Evolutionary conservation across 371 early-diverging fungal species (phyloP), one percentile per base, ranked within the genome.

Genomic region (Apophysomyces elegans): DNA sequence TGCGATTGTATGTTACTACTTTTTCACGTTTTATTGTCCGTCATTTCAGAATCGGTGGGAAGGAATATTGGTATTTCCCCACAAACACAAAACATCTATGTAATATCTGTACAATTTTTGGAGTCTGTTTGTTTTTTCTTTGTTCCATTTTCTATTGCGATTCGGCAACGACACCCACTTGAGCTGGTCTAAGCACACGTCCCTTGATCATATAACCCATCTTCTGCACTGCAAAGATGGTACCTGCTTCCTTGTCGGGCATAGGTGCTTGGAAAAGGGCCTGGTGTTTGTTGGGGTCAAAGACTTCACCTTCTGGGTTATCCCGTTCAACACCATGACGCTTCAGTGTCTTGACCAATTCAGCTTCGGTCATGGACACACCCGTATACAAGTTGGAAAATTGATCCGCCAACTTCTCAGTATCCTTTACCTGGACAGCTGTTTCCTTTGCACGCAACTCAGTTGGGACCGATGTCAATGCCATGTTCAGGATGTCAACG

Each of bases 201-300:
- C 92, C 96, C 72, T 96, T 91, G 61, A 99, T 71, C 69, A 80
- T 91, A 79, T 91, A 99, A 35, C 99, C 99, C 62, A 85, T 76
- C 88, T 98, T 99, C 72, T 91, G 89, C 11, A 96, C 96, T 54
- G 88, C 83, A 67, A 95, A 88, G 54, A 99, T 84, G 8, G 91
- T 90, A 37, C 96, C 97, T 7, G 94, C 88, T 63, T 93, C 93
- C 79, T 95, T 95, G 62, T 83, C 95, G 14, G 93, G 90, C 46
- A 93, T 84, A 12, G 96, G 92, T 1, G 91, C 92, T 79, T 98
- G 95, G 90, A 93, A 99, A 65, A 97, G 76, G 16, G 99, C 98
- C 71, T 98, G 93, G 77, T 96, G 96, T 63, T 87, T 68, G 75
- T 96, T 96, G 60, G 94, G 97, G 72, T 99, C 96, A 70, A 98